Base-by-base conservation (phyloP, 306 rosid genomes). In the Dryas octopetala region DNA sequence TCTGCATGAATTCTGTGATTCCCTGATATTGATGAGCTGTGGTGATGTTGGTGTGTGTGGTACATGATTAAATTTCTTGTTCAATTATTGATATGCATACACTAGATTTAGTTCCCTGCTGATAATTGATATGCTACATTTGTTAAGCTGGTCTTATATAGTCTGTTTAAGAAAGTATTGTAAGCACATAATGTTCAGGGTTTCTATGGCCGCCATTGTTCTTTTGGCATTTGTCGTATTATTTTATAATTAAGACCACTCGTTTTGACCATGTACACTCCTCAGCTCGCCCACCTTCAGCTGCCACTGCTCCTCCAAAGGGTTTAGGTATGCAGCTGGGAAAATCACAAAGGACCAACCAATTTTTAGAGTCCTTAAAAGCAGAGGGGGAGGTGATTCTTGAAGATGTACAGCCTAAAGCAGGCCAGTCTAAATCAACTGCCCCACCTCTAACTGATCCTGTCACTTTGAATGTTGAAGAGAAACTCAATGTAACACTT, bases 261-360 rank as follows among this genome's bases (percentile, higher is more conserved):
- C 62, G 16, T 74, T 81, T 83, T 71, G 50, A 67, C 48, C 75
- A 73, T 47, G 41, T 77, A 45, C 73, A 43, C 65, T 82, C 68
- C 68, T 75, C 83, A 89, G 99, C 90, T 48, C 98, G 88, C 68
- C 93, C 90, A 66, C 82, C 87, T 62, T 84, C 92, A 60, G 86
- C 93, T 78, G 97, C 96, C 58, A 92, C 93, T 80, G 98, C 99
- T 78, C 98, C 98, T 53, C 93, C 99, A 3, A 95, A 92, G 82
- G 89, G 97, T 78, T 86, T 81, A 78, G 96, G 97, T 40, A 94
- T 91, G 96, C 92, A 88, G 89, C 89, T 89, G 68, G 97, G 96
- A 62, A 94, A 90, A 83, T 87, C 96, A 71, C 96, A 92, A 76
- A 92, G 81, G 93, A 83, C 93, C 52, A 90, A 86, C 86, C 96